Percentiles rank a stretch among this genome's conserved stretches.
phyloP scores from a whole-genome alignment of 1,139 yeast species.

The Suhomyces terraborum region DNA sequence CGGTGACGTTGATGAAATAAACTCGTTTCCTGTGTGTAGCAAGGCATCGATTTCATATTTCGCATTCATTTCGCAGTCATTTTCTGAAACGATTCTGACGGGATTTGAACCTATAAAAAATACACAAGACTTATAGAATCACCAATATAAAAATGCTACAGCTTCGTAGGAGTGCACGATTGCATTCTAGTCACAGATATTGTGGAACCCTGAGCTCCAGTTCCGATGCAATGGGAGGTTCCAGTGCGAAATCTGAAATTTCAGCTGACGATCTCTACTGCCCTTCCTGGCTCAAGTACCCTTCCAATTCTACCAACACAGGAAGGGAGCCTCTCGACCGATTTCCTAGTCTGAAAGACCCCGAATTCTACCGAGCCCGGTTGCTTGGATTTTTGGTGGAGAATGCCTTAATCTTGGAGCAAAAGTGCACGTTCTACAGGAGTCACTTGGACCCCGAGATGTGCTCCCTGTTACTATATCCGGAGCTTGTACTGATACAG shows the following conservation, averaged over 20 bases:
- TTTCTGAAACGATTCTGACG: constrained; percentile 4
- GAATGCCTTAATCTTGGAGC: not conserved
- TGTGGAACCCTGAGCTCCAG: not conserved
- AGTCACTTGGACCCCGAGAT: not conserved
- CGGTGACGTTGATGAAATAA: constrained; percentile 16
- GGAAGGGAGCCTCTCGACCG: too few species aligned
- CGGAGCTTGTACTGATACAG: not conserved
- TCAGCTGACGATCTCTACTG: constrained; percentile 1
- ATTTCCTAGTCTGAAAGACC: not conserved
- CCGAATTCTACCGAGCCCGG: not conserved
- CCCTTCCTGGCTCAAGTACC: constrained; percentile 4
- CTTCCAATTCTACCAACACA: not conserved
- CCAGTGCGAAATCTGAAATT: not conserved
- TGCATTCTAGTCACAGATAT: not conserved
- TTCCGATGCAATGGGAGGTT: not conserved
- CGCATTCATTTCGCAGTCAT: constrained; percentile 7
- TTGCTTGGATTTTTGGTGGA: not conserved
- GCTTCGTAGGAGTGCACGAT: not conserved
- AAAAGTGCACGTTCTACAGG: not conserved
- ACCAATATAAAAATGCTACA: not conserved
- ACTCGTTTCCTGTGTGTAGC: not conserved
- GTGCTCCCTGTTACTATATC: not conserved
- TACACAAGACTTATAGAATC: not conserved
- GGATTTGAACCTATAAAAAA: not conserved
- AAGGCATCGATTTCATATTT: not conserved